Percentiles rank a stretch among this genome's conserved stretches.
Evolutionary conservation across 345 rosid species (phyloP).

Genomic region (Excoecaria cochinchinensis): DNA sequence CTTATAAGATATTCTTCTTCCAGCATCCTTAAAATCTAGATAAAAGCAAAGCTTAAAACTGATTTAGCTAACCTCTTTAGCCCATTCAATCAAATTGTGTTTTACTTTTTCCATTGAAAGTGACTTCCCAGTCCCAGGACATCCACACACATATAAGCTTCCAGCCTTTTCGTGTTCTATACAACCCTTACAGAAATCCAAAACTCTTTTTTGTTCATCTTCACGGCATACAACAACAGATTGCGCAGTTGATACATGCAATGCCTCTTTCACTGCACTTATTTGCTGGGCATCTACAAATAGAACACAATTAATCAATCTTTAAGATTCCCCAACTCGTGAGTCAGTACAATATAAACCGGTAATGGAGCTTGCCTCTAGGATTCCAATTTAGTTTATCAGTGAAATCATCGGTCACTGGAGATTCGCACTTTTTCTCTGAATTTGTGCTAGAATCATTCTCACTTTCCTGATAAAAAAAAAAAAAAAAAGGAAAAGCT

Average conservation of each 20-base stretch:
- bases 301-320: not conserved
- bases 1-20: too few relatives aligned
- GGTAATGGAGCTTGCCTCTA: slow-evolving; percentile 37
- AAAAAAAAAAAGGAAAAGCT: not conserved
- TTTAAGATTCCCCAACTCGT: not conserved
- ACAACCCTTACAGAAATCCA: slow-evolving; percentile 65
- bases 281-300: slow-evolving; percentile 56
- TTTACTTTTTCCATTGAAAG: slow-evolving; percentile 73
- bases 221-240: slow-evolving; percentile 66
- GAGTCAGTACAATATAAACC: not conserved
- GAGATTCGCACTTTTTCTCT: slow-evolving; percentile 18
- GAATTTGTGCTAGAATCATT: slow-evolving; percentile 23
- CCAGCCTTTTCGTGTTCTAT: slow-evolving; percentile 64
- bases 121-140: slow-evolving; percentile 90
- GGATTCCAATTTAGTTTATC: slow-evolving; percentile 58
- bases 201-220: slow-evolving; percentile 58
- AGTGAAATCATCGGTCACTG: slow-evolving; percentile 24
- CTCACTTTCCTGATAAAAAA: slow-evolving; percentile 18
- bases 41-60: not conserved
- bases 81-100: slow-evolving; percentile 56
- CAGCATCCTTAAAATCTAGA: too few relatives aligned
- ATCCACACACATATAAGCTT: slow-evolving; percentile 77
- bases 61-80: slow-evolving; percentile 43
- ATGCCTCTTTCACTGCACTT: slow-evolving; percentile 63
- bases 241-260: slow-evolving; percentile 78